A percentile compares a stretch with the other conserved stretches of the same genome.
These are phyloP conservation scores for Fonsecaea monophora DNA, from an alignment of 2,329 filamentous ascomycete genomes.

Conservation along the genomic window DNA sequence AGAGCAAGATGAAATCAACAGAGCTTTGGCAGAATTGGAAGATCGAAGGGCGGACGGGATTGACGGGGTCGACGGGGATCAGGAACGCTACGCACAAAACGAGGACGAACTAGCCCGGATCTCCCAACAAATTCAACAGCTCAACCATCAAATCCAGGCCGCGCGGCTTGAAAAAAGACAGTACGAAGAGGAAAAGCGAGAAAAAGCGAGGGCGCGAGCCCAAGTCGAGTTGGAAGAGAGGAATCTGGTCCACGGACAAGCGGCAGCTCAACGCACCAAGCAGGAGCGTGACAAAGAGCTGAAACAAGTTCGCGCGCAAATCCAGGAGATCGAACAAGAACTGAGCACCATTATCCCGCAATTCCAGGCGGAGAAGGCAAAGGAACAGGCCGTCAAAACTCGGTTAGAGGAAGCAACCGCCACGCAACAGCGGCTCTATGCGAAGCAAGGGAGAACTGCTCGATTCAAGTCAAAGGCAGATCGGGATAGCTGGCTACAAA, in stretches of 20 bases:
- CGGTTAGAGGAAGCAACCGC: slow-evolving; percentile 79
- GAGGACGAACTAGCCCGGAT: slow-evolving; percentile 80
- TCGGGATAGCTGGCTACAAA: slow-evolving; percentile 80
- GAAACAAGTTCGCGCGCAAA: slow-evolving; percentile 73
- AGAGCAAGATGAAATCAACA: slow-evolving; percentile 80
- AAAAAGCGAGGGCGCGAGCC: slow-evolving; percentile 78
- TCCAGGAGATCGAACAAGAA: slow-evolving; percentile 76
- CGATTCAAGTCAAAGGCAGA: slow-evolving; percentile 89
- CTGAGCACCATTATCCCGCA: slow-evolving; percentile 74
- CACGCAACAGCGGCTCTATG: slow-evolving; percentile 77
- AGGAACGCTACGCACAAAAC: slow-evolving; percentile 75
- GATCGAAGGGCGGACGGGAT: slow-evolving; percentile 79
- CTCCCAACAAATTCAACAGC: slow-evolving; percentile 77
- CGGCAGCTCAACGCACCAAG: slow-evolving; percentile 74
- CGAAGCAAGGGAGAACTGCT: slow-evolving; percentile 87
- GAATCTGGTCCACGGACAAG: slow-evolving; percentile 80
- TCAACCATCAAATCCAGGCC: slow-evolving; percentile 83
- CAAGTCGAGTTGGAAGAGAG: slow-evolving; percentile 87
- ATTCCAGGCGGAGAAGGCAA: slow-evolving; percentile 73
- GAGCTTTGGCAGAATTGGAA: slow-evolving; percentile 81
- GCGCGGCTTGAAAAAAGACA: slow-evolving; percentile 84
- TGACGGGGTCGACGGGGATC: slow-evolving; percentile 82
- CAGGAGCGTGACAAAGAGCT: slow-evolving; percentile 75
- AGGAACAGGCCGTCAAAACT: slow-evolving; percentile 73
- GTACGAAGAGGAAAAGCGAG: slow-evolving; percentile 86